Base-by-base conservation (phyloP, 2,329 filamentous ascomycete genomes). In the Nigrospora osmanthi region DNA sequence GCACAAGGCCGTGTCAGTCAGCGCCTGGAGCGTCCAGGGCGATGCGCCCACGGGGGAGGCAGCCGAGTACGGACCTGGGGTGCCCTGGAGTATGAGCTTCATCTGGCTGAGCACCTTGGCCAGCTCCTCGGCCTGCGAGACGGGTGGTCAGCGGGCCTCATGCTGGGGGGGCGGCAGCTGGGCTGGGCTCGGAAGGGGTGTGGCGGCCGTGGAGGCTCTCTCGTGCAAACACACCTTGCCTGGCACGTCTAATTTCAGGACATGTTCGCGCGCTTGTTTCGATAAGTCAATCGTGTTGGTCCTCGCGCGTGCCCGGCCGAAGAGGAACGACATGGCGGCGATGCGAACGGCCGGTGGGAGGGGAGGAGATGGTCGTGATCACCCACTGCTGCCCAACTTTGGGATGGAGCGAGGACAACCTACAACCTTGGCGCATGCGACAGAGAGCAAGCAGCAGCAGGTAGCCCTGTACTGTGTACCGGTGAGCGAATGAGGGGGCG, bases 61-160 rank as follows among this genome's bases (percentile, higher is more conserved):
- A 30, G 28, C 39, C 33, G 11, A 40, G 36, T 44, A 59, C 67
- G 47, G 75, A 94, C 89, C 89, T 67, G 88, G 87, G 49, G 89
- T 95, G 53, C 91, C 93, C 72, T 97, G 91, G 13, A 98, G 80
- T 48, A 93, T 81, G 51, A 89, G 71, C 66, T 97, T 97, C 84
- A 97, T 95, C 64, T 95, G 87, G 43, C 78, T 76, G 51, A 98
- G 77, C 54, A 90, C 83, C 61, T 89, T 88, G 40, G 88, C 85
- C 51, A 95, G 75, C 60, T 96, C 90, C 61, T 97, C 91, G 50
- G 83, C 78, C 89, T 95, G 56, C 42, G 34, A 43, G 34, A 52
- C 47, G 42, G 54, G 55, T 19, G 49, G 51, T 63, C 55, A 62
- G 48, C 32, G 35, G 38, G 35, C 16, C 11, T 44, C 42, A 50